Conservation (phyloP, 768 basidiomycete genomes). For the Pleurotus citrinopileatus region DNA sequence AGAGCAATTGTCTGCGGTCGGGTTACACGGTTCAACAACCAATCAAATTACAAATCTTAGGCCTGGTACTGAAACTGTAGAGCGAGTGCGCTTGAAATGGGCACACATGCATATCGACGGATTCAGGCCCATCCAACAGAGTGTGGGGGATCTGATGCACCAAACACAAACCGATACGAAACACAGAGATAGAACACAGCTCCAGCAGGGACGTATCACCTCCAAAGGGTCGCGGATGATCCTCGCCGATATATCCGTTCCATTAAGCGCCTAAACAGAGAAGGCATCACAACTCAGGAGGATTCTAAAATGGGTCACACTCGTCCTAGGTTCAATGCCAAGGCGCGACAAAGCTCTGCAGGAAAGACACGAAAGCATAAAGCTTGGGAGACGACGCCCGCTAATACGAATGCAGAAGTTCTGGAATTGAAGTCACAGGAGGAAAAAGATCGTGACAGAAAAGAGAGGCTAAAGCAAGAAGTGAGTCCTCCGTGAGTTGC, state of each 20-base stretch:
- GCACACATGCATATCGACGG: background rate
- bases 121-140: background rate
- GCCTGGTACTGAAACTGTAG: background rate
- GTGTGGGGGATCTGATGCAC: background rate
- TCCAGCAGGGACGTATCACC: no score
- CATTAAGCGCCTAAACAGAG: background rate
- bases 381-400: conserved; percentile 18
- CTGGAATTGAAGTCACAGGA: conserved; percentile 56
- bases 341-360: conserved; percentile 61
- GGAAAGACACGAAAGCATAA: conserved; percentile 47
- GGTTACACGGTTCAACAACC: background rate
- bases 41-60: background rate
- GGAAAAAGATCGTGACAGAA: conserved; percentile 57
- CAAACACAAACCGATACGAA: background rate
- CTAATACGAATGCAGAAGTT: conserved; percentile 58
- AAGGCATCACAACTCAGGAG: background rate
- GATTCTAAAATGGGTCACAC: conserved; percentile 23
- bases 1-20: background rate
- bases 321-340: conserved; percentile 53
- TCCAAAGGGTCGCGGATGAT: no score
- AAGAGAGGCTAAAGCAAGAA: conserved; percentile 59
- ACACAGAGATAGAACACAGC: background rate
- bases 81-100: background rate
- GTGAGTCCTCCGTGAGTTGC: conserved; percentile 27
- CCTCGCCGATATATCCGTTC: background rate